phyloP scores from a whole-genome alignment of 1,139 yeast species.

The Komagataea norvegica region DNA sequence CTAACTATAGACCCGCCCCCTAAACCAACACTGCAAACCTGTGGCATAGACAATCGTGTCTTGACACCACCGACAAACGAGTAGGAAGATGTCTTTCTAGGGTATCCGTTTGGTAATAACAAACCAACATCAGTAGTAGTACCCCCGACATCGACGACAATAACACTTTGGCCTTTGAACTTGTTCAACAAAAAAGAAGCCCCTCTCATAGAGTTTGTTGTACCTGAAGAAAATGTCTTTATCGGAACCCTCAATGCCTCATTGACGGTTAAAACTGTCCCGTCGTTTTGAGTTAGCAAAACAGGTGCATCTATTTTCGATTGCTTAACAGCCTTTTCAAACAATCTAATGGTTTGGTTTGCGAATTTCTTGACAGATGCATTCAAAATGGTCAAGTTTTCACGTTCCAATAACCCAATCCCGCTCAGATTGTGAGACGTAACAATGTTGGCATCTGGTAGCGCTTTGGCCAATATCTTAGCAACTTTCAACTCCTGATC shows the following conservation, averaged over 20 bases:
- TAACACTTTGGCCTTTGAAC: slow-evolving; percentile 28
- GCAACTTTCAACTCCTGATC: slow-evolving; percentile 34
- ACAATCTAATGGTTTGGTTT: slow-evolving; percentile 32
- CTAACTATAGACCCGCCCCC: slow-evolving; percentile 43
- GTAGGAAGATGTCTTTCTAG: slow-evolving; percentile 37
- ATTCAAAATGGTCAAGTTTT: slow-evolving; percentile 39
- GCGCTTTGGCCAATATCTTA: slow-evolving; percentile 27
- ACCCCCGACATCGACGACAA: slow-evolving; percentile 42
- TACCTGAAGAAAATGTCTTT: slow-evolving; percentile 41
- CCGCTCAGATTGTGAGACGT: slow-evolving; percentile 36
- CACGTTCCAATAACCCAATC: slow-evolving; percentile 39
- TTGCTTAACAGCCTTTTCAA: slow-evolving; percentile 31
- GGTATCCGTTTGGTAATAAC: slow-evolving; percentile 36
- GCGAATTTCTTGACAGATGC: slow-evolving; percentile 40
- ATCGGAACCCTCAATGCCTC: slow-evolving; percentile 38
- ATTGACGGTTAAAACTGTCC: slow-evolving; percentile 35
- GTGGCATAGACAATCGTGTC: slow-evolving; percentile 41
- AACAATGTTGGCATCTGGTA: slow-evolving; percentile 34
- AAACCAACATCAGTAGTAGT: slow-evolving; percentile 43
- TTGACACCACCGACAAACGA: slow-evolving; percentile 39
- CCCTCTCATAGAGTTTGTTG: slow-evolving; percentile 45
- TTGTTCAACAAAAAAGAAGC: slow-evolving; percentile 36
- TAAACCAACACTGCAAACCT: slow-evolving; percentile 37
- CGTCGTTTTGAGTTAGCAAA: slow-evolving; percentile 25
- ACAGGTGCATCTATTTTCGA: slow-evolving; percentile 35